Conservation (phyloP, 352 stramenopile species). For the Aphanomyces astaci region DNA sequence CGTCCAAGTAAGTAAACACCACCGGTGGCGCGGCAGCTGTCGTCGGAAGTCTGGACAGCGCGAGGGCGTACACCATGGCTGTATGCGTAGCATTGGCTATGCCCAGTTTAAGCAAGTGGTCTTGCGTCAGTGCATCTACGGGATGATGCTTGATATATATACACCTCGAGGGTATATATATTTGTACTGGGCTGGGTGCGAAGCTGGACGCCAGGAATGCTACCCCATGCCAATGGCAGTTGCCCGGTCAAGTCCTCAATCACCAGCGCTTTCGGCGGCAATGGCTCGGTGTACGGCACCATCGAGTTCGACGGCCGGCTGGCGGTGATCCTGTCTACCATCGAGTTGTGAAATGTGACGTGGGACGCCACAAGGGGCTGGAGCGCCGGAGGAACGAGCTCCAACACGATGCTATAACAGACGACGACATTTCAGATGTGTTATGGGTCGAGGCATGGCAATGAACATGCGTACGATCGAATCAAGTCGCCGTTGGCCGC, state of each 20-base stretch:
- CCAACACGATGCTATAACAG: slow-evolving; percentile 10
- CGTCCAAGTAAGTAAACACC: slow-evolving; percentile 68
- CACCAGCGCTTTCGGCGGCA: slow-evolving; percentile 50
- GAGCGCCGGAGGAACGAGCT: slow-evolving; percentile 33
- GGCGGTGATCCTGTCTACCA: slow-evolving; percentile 72
- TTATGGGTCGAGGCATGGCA: not conserved
- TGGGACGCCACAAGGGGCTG: slow-evolving; percentile 35
- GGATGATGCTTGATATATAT: slow-evolving; percentile 14
- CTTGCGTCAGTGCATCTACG: slow-evolving; percentile 47
- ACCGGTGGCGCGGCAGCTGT: slow-evolving; percentile 32
- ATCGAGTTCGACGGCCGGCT: slow-evolving; percentile 37
- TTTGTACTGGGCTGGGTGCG: slow-evolving; percentile 24
- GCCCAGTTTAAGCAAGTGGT: slow-evolving; percentile 87
- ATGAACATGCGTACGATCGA: slow-evolving; percentile 39
- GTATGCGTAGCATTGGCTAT: slow-evolving; percentile 90
- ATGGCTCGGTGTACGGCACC: slow-evolving; percentile 53
- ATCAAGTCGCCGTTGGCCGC: slow-evolving; percentile 56
- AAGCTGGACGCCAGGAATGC: slow-evolving; percentile 47
- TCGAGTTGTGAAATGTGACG: slow-evolving; percentile 76
- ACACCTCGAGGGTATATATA: slow-evolving; percentile 1
- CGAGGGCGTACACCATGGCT: slow-evolving; percentile 78
- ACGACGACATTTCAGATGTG: not conserved
- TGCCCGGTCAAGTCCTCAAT: slow-evolving; percentile 52
- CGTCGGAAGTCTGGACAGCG: slow-evolving; percentile 36
- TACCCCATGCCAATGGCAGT: slow-evolving; percentile 30